Conservation (phyloP, 352 stramenopile genomes). For the Phytophthora syringae region DNA sequence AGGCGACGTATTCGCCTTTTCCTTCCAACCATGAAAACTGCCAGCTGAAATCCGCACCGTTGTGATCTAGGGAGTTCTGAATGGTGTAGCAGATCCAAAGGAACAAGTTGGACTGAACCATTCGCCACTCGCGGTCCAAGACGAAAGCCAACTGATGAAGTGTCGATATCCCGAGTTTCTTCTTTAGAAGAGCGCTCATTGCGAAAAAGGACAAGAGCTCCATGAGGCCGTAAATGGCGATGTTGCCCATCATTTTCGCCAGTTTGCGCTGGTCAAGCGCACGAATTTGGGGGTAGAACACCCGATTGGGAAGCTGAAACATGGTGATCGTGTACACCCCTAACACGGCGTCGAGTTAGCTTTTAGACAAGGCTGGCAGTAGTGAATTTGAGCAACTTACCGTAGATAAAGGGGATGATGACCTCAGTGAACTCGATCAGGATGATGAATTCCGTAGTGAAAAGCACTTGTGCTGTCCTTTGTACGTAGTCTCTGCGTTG, state of each 20-base stretch:
- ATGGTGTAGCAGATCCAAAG: constrained; percentile 50
- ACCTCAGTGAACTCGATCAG: no score
- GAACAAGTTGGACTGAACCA: no score
- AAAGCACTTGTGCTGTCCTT: no score
- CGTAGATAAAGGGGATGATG: constrained; percentile 43
- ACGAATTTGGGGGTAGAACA: constrained; percentile 42
- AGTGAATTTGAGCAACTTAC: constrained; percentile 14
- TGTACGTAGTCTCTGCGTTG: constrained; percentile 21
- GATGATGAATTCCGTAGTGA: no score
- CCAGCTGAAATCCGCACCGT: constrained; percentile 36
- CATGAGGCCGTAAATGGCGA: constrained; percentile 35
- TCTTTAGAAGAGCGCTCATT: constrained; percentile 27
- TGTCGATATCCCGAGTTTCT: constrained; percentile 28
- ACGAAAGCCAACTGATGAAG: constrained; percentile 49
- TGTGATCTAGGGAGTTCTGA: constrained; percentile 45
- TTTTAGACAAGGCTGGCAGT: not conserved
- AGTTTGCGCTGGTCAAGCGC: constrained; percentile 18
- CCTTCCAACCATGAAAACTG: constrained; percentile 19
- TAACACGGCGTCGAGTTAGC: not conserved
- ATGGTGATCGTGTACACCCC: constrained; percentile 36
- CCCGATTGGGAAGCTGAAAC: constrained; percentile 42
- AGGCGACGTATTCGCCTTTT: not conserved
- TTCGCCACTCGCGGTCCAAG: constrained; percentile 37
- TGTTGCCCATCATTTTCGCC: constrained; percentile 32
- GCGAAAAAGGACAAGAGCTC: constrained; percentile 37